These are phyloP conservation scores for Coemansia sp. DNA, from an alignment of 192 early-diverging fungal genomes.

Conservation along the genomic window DNA sequence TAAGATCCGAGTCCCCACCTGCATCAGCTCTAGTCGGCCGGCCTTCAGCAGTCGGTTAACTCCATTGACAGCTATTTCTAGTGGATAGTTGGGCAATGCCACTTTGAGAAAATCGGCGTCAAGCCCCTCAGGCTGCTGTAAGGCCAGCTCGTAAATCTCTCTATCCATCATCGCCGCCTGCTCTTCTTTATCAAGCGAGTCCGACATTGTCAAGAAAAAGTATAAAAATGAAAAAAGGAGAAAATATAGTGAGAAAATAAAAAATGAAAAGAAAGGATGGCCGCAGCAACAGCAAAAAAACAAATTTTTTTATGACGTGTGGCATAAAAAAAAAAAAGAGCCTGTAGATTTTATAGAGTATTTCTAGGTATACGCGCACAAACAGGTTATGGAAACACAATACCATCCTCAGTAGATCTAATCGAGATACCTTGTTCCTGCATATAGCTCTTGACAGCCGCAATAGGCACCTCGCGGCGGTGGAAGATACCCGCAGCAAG, in stretches of 20 bases:
- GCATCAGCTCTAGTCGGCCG: slow-evolving; percentile 44
- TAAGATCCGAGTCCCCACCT: slow-evolving; percentile 22
- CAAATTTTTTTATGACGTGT: neutral
- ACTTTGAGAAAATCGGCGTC: slow-evolving; percentile 26
- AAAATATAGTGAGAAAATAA: neutral
- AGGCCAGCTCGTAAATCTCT: slow-evolving; percentile 22
- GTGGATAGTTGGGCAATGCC: slow-evolving; percentile 8
- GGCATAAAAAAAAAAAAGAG: slow-evolving; percentile 5
- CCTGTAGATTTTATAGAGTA: neutral
- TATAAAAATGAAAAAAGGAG: neutral
- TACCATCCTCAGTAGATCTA: slow-evolving; percentile 22
- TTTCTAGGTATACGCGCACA: neutral
- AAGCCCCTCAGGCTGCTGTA: slow-evolving; percentile 20
- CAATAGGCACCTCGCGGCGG: slow-evolving; percentile 89
- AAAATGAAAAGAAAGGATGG: neutral
- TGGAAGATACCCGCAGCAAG: slow-evolving; percentile 99
- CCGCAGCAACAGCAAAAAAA: neutral
- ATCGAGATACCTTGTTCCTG: slow-evolving; percentile 57
- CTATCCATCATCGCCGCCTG: slow-evolving; percentile 16
- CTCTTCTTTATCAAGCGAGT: neutral
- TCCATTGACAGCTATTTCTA: slow-evolving; percentile 39
- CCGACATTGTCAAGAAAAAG: neutral
- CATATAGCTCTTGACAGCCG: slow-evolving; percentile 80
- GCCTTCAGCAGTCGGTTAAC: slow-evolving; percentile 40
- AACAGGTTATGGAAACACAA: neutral